Evolutionary conservation across 768 basidiomycete genomes (phyloP).

Genomic region (Tylopilus rubrobrunneus): DNA sequence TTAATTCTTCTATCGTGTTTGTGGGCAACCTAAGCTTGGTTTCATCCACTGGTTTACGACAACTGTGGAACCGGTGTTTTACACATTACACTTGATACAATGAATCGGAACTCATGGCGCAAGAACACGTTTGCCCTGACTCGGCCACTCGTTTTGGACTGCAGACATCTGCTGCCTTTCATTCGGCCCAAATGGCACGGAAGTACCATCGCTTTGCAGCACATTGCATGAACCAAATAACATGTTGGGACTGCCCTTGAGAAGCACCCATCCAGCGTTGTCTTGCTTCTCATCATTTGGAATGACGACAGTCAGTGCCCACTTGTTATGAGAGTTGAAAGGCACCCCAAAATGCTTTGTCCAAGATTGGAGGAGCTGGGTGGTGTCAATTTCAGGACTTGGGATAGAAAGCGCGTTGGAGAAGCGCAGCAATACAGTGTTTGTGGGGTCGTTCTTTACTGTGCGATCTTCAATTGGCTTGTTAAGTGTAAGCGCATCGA

Average conservation of each 20-base stretch:
- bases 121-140: slow-evolving; percentile 51
- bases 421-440: slow-evolving; percentile 51
- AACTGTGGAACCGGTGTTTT: no score
- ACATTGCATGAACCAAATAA: no score
- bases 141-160: slow-evolving; percentile 42
- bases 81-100: no score
- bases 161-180: slow-evolving; percentile 22
- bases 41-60: no score
- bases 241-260: no score
- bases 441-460: slow-evolving; percentile 47
- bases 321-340: no score
- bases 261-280: slow-evolving; percentile 41
- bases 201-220: no score
- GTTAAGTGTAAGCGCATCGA: slow-evolving; percentile 31
- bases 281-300: no score
- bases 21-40: no score
- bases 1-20: no score
- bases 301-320: no score
- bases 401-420: slow-evolving; percentile 29
- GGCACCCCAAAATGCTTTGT: slow-evolving; percentile 34
- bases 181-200: slow-evolving; percentile 27
- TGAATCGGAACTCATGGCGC: no score
- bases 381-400: slow-evolving; percentile 13
- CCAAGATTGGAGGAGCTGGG: slow-evolving; percentile 19
- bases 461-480: slow-evolving; percentile 30